Evolutionary conservation across 352 stramenopile genomes (phyloP), one percentile per base, ranked within the genome.

Genomic region (Discostella stelligera): DNA sequence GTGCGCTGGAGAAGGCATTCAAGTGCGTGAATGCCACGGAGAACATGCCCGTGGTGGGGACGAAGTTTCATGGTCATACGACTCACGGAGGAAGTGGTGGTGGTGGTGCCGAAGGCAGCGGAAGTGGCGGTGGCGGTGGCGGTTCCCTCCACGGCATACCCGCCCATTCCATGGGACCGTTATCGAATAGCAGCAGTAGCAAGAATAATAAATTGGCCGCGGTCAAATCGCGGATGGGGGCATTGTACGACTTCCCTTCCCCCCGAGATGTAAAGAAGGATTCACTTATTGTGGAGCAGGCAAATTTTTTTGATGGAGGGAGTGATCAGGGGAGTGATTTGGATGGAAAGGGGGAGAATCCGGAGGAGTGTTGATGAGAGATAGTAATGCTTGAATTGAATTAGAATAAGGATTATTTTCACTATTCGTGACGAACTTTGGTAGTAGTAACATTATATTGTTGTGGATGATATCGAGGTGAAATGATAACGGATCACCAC

Each of bases 1-100:
- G 64, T 54, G 49, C 70, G 25, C 46, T 84, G 11, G 70, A 84
- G 53, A 73, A 74, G 27, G 68, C 77, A 14, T 84, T 84, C 54
- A 67, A 78, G 55, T 37, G 46, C 10, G 63, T 82, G 0, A 60
- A 77, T 44, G 50, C 37, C 27, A 52, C 59, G 9, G 69, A 60
- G 7, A 73, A 54, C 39, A 73, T 73, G 65, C 14, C 25, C 0
- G n/a, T 49, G n/a, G 32, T 65, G n/a, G 18, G n/a, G 3, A 64
- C 25, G 9, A 54, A 49, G 39, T 55, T 68, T 18, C 59, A 49
- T 11, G 46, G 48, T 9, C 49, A 73, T 60, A 66, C 65, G 13
- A 23, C 50, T 11, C 65, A 65, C 30, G 50, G 68, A 41, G 53
- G 25, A 23, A 23, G 13, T n/a, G 30, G 30, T 53, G 53, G 53